Evolutionary conservation across 306 rosid genomes (phyloP).

Genomic region (Cicer cuneatum): DNA sequence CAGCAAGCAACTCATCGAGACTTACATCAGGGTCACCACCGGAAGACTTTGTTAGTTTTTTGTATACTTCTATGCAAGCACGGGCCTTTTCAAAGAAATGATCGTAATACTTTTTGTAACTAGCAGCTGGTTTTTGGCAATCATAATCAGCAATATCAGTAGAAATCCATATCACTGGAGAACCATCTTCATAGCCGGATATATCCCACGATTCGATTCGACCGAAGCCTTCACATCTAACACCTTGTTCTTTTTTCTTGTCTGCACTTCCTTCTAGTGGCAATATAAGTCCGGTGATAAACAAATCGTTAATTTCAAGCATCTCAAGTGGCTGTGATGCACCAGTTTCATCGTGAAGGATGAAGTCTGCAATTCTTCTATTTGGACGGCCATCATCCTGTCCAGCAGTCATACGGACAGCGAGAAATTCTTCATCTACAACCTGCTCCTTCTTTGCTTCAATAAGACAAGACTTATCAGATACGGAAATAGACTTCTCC

Average conservation of each 20-base stretch:
- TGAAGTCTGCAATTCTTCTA: slow-evolving; percentile 77
- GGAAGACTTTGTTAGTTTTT: slow-evolving; percentile 63
- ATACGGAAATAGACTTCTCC: slow-evolving; percentile 58
- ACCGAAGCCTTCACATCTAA: slow-evolving; percentile 85
- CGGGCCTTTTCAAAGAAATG: slow-evolving; percentile 76
- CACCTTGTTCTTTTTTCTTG: slow-evolving; percentile 68
- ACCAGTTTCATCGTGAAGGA: slow-evolving; percentile 76
- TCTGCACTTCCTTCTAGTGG: slow-evolving; percentile 64
- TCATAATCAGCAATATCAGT: slow-evolving; percentile 83
- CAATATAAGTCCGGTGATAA: slow-evolving; percentile 72
- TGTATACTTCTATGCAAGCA: slow-evolving; percentile 80
- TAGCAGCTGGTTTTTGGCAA: slow-evolving; percentile 74
- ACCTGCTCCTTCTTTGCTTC: slow-evolving; percentile 62
- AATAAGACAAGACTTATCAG: slow-evolving; percentile 61
- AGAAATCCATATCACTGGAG: slow-evolving; percentile 85
- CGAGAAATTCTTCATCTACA: slow-evolving; percentile 73
- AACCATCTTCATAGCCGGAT: slow-evolving; percentile 92
- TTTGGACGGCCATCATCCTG: slow-evolving; percentile 65
- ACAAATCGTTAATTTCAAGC: slow-evolving; percentile 77
- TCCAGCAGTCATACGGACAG: slow-evolving; percentile 67
- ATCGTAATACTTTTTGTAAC: slow-evolving; percentile 73
- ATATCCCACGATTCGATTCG: slow-evolving; percentile 89
- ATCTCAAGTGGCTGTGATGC: slow-evolving; percentile 69
- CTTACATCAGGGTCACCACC: slow-evolving; percentile 71
- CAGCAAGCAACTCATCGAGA: slow-evolving; percentile 90